These are phyloP conservation scores for Cladosporium cucumerinum DNA, from an alignment of 2,329 filamentous ascomycete genomes.

Conservation along the genomic window DNA sequence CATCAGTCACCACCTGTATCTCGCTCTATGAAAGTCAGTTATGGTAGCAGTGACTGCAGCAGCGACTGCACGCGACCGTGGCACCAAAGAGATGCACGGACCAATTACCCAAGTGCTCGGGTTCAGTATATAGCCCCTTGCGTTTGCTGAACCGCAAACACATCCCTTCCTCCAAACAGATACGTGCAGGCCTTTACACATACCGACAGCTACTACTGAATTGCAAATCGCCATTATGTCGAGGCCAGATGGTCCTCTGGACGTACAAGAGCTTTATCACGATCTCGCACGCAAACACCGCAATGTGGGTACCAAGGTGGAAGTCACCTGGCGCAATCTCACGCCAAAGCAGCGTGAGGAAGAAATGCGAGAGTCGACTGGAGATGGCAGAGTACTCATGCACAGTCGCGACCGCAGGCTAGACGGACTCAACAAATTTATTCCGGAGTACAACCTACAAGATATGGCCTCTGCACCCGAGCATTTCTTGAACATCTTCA, in stretches of 20 bases:
- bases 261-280: conserved; percentile 17
- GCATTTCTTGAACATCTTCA: conserved; percentile 18
- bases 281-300: conserved; percentile 21
- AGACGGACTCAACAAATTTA: background rate
- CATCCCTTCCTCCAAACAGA: background rate
- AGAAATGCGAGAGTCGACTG: conserved; percentile 18
- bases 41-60: background rate
- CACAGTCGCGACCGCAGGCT: conserved; percentile 17
- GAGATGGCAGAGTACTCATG: conserved; percentile 16
- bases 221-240: background rate
- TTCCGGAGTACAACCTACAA: conserved; percentile 20
- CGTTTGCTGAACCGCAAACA: background rate
- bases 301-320: conserved; percentile 19
- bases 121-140: background rate
- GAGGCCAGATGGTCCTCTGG: conserved; percentile 10
- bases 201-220: background rate
- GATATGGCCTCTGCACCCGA: conserved; percentile 20
- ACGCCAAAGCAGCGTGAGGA: conserved; percentile 21
- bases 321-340: conserved; percentile 20
- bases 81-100: background rate
- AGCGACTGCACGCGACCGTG: background rate
- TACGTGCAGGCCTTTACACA: background rate
- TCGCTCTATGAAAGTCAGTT: too few relatives aligned
- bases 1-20: background rate
- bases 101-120: background rate